Conservation (phyloP, 2,329 filamentous ascomycete genomes). For the Metarhizium robertsii region DNA sequence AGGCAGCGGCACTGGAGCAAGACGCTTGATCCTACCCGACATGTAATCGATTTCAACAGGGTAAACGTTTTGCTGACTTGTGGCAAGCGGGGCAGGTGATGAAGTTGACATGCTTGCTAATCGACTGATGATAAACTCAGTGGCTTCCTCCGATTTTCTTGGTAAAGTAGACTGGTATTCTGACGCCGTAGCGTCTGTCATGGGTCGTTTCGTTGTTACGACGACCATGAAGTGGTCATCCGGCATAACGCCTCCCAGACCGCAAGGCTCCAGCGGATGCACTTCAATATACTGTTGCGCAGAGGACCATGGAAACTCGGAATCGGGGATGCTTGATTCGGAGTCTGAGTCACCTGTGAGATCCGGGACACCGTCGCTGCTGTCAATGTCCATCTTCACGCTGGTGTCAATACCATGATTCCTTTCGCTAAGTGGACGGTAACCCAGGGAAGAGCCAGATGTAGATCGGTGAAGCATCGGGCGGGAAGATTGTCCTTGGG, state of each 20-base stretch:
- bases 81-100: constrained; percentile 18
- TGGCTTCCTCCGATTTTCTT: constrained; percentile 18
- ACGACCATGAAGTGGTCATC: constrained; percentile 56
- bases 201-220: constrained; percentile 40
- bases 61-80: not conserved
- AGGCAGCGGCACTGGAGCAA: constrained; percentile 40
- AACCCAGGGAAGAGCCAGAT: constrained; percentile 42
- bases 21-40: constrained; percentile 28
- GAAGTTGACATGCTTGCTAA: constrained; percentile 32
- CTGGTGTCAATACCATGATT: constrained; percentile 8
- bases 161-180: not conserved
- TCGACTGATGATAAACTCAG: constrained; percentile 31
- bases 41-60: constrained; percentile 37
- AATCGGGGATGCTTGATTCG: constrained; percentile 29
- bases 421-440: constrained; percentile 39
- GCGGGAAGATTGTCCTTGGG: constrained; percentile 11
- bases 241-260: constrained; percentile 48
- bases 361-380: constrained; percentile 15
- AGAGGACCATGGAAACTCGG: constrained; percentile 38
- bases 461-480: constrained; percentile 27
- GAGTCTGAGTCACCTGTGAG: constrained; percentile 24
- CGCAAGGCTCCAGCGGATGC: constrained; percentile 43
- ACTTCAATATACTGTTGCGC: constrained; percentile 28
- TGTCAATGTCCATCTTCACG: constrained; percentile 20
- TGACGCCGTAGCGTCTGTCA: constrained; percentile 11